phyloP scores from a whole-genome alignment of 2,329 filamentous ascomycete genomes.

The Talaromyces sp. region DNA sequence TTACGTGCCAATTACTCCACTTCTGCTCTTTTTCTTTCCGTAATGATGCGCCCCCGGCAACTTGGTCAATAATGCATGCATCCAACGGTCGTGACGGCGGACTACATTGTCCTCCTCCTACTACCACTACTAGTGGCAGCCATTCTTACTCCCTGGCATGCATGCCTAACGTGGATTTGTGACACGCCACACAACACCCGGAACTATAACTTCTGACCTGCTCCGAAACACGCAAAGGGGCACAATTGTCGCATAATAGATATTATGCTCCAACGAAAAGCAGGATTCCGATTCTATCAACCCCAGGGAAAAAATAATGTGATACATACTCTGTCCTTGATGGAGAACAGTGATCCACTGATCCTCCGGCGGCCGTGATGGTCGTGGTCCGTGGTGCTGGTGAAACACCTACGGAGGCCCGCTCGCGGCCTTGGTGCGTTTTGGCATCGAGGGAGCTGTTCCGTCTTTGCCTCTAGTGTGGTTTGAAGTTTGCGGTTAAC shows the following conservation, averaged over 20 bases:
- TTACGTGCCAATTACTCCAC: neutral
- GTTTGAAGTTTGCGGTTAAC: neutral
- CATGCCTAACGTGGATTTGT: constrained; percentile 8
- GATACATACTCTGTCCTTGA: neutral
- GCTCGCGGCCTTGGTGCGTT: neutral
- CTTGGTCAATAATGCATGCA: neutral
- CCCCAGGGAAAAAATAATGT: neutral
- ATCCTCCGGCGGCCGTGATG: neutral
- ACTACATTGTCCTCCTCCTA: neutral
- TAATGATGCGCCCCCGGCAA: neutral
- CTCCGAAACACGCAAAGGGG: neutral
- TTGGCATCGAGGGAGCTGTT: neutral
- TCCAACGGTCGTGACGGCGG: neutral
- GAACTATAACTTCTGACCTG: neutral
- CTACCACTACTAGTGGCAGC: constrained; percentile 2
- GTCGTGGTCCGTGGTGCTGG: constrained; percentile 1
- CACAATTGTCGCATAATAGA: too few relatives aligned
- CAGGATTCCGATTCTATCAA: neutral
- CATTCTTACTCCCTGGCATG: neutral
- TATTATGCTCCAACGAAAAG: neutral
- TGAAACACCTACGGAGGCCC: constrained; percentile 6
- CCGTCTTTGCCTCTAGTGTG: neutral
- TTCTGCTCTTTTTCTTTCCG: neutral
- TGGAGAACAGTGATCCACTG: neutral
- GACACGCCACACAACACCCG: neutral